Percentiles rank a stretch among this genome's conserved stretches.
Evolutionary conservation across 1,139 yeast genomes (phyloP).

Genomic region (Meyerozyma smithsonii): DNA sequence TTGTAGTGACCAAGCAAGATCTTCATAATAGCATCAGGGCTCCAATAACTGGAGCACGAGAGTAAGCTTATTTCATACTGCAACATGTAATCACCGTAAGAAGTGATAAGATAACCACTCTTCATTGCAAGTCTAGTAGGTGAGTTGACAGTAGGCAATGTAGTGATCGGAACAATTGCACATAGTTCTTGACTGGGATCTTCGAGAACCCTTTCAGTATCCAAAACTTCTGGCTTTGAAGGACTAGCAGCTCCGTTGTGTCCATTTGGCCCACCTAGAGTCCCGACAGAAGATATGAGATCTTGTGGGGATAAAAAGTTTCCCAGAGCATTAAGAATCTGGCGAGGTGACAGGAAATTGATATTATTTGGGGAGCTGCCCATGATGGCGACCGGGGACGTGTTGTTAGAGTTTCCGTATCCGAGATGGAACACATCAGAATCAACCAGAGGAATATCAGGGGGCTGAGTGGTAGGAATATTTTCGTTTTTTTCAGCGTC

Average conservation of each 20-base stretch:
- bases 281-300: constrained; percentile 4
- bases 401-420: constrained; percentile 16
- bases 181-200: constrained; percentile 54
- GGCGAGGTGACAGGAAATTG: constrained; percentile 37
- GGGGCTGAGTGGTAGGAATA: background rate
- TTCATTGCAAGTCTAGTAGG: constrained; percentile 68
- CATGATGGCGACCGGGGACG: constrained; percentile 20
- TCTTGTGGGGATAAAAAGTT: constrained; percentile 35
- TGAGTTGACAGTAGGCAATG: constrained; percentile 64
- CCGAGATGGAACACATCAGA: background rate
- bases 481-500: background rate
- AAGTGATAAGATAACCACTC: constrained; percentile 62
- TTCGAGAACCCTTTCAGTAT: constrained; percentile 36
- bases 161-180: constrained; percentile 57
- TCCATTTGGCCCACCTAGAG: constrained; percentile 6
- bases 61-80: constrained; percentile 56
- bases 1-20: constrained; percentile 64
- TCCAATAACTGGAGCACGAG: constrained; percentile 65
- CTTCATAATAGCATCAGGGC: constrained; percentile 52
- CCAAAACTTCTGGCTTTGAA: constrained; percentile 9
- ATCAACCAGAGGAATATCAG: background rate
- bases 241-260: constrained; percentile 4
- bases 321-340: constrained; percentile 31
- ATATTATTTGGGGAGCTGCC: constrained; percentile 34
- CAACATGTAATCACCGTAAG: constrained; percentile 23